Conservation (phyloP, 176 grass and related monocot species). For the Oryza nivara region DNA sequence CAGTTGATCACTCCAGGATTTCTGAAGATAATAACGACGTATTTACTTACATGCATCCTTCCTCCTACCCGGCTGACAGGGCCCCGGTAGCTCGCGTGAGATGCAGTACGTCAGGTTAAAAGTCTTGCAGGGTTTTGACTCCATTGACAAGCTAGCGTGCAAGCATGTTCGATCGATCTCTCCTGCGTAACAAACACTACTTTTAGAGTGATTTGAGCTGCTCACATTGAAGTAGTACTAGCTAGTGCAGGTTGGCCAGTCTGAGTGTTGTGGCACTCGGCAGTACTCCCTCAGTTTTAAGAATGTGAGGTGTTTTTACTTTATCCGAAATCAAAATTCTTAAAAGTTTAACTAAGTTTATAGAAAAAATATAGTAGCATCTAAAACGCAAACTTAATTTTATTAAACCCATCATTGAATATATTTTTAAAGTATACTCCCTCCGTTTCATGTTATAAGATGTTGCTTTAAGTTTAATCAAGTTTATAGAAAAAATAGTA, state of each 20-base stretch:
- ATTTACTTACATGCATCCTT: background rate
- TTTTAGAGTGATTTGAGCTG: background rate
- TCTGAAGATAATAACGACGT: background rate
- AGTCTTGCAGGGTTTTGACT: background rate
- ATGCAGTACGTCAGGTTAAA: conserved; percentile 39
- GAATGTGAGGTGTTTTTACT: too few species aligned
- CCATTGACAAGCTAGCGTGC: background rate
- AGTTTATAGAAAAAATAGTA: too few species aligned
- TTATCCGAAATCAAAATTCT: too few species aligned
- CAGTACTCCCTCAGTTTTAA: too few species aligned
- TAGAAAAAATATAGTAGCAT: too few species aligned
- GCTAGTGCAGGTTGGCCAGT: background rate
- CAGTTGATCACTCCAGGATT: conserved; percentile 1
- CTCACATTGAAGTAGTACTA: background rate
- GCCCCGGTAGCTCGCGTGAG: conserved; percentile 46
- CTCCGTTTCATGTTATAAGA: too few species aligned
- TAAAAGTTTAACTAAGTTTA: background rate
- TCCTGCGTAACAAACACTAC: background rate
- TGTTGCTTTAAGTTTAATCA: too few species aligned
- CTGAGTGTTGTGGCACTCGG: background rate
- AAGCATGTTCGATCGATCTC: background rate
- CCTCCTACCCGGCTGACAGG: conserved; percentile 29
- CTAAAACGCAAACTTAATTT: too few species aligned
- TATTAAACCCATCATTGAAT: too few species aligned
- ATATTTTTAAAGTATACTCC: too few species aligned